Base-by-base conservation (phyloP, 2,329 filamentous ascomycete genomes). In the Pseudonectria foliicola region DNA sequence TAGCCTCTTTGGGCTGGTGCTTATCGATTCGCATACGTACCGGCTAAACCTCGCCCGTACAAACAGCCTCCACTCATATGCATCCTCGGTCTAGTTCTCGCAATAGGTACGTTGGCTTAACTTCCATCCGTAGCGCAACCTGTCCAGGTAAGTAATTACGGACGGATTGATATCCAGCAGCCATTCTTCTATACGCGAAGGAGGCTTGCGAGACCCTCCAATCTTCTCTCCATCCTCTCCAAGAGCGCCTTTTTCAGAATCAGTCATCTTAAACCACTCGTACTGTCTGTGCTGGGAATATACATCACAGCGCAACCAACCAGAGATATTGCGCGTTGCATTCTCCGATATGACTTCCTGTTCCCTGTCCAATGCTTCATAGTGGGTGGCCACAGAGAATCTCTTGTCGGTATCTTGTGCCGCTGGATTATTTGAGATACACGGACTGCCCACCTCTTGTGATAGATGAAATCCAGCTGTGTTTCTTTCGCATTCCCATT, bases 21-120 rank as follows among this genome's bases (percentile, higher is more conserved):
- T 60, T 60, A 57, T 61, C 61, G 52, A 48, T 53, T 46, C 44
- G 38, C 42, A 47, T 42, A 27, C 29, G n/a, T n/a, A n/a, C n/a
- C 59, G 57, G 59, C 42, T 61, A 60, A 62, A 56, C 48, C 21
- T 47, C 56, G 55, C 47, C 45, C 37, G 31, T 26, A 33, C 25
- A 39, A 27, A 29, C 38, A 39, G 25, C 38, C 35, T 33, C 45
- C n/a, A n/a, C n/a, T n/a, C n/a, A n/a, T n/a, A n/a, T n/a, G n/a
- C n/a, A n/a, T n/a, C n/a, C n/a, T n/a, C n/a, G n/a, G n/a, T n/a
- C n/a, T n/a, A n/a, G n/a, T n/a, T n/a, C n/a, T n/a, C n/a, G n/a
- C n/a, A n/a, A n/a, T n/a, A n/a, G n/a, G n/a, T n/a, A n/a, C n/a
- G n/a, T n/a, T n/a, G n/a, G n/a, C n/a, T n/a, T n/a, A n/a, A n/a